phyloP scores from a whole-genome alignment of 768 basidiomycete species.

The Rhodosporidiobolus odoratus region DNA sequence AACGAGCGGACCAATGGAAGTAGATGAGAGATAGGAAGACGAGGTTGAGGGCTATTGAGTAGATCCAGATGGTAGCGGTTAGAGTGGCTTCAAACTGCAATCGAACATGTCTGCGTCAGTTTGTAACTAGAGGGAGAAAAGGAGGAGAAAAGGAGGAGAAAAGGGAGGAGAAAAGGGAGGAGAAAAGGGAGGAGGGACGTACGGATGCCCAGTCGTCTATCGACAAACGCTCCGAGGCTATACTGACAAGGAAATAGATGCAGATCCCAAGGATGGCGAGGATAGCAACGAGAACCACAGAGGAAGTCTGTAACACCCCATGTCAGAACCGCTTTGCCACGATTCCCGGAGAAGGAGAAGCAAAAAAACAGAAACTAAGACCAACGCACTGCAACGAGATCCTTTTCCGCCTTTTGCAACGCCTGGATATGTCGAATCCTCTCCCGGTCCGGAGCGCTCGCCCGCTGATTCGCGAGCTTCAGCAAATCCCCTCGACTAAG shows the following conservation, averaged over 20 bases:
- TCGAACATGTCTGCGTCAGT: too few relatives aligned
- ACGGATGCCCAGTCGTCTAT: background rate
- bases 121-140: too few relatives aligned
- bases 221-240: background rate
- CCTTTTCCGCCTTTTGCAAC: conserved; percentile 8
- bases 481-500: background rate
- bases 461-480: background rate
- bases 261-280: background rate
- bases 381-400: background rate
- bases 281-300: background rate
- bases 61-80: background rate
- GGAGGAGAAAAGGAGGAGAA: background rate
- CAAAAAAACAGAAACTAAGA: background rate
- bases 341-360: background rate
- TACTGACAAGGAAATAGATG: background rate
- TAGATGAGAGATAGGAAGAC: background rate
- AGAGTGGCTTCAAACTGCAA: background rate
- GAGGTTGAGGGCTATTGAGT: background rate
- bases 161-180: background rate
- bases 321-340: background rate
- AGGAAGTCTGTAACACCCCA: background rate
- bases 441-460: background rate
- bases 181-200: background rate
- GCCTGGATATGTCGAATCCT: background rate
- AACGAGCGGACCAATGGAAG: background rate